Evolutionary conservation across 306 rosid species (phyloP).

Genomic region (Cicer yamashitae): DNA sequence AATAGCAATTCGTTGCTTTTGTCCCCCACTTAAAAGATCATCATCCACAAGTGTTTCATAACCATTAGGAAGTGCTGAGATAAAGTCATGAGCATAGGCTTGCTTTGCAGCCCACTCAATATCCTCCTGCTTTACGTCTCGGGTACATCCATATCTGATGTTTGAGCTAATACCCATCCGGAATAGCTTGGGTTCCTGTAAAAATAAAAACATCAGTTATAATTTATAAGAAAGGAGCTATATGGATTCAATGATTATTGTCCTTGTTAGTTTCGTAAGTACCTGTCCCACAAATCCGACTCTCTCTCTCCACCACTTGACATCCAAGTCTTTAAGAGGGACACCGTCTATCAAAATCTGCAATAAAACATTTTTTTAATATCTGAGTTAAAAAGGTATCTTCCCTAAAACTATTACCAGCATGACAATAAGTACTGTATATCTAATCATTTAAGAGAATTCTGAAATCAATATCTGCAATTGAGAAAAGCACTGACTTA

Average conservation of each 20-base stretch:
- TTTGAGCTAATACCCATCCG: constrained; percentile 86
- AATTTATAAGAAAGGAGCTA: constrained; percentile 37
- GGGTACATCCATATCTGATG: constrained; percentile 85
- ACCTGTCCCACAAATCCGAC: constrained; percentile 98
- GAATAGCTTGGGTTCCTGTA: constrained; percentile 92
- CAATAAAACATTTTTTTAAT: constrained; percentile 35
- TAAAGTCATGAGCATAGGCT: constrained; percentile 92
- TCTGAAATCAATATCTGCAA: constrained; percentile 27
- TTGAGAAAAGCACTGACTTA: constrained; percentile 1
- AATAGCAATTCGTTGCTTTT: constrained; percentile 94
- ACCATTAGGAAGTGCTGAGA: constrained; percentile 81
- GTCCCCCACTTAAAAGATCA: constrained; percentile 96
- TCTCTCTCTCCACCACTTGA: constrained; percentile 94
- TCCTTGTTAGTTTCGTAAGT: constrained; percentile 33
- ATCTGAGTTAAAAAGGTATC: constrained; percentile 16
- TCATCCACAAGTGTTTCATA: constrained; percentile 87
- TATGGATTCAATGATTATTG: constrained; percentile 28
- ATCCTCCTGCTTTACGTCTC: constrained; percentile 68
- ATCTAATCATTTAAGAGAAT: constrained; percentile 28
- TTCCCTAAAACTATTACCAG: constrained; percentile 3
- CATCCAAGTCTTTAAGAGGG: constrained; percentile 75
- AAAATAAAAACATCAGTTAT: constrained; percentile 38
- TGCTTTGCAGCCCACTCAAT: constrained; percentile 97
- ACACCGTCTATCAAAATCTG: constrained; percentile 86
- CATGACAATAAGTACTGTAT: neutral